Evolutionary conservation across 176 grass and related monocot genomes (phyloP), one percentile per base, ranked within the genome.

Genomic region (Secale cereale): DNA sequence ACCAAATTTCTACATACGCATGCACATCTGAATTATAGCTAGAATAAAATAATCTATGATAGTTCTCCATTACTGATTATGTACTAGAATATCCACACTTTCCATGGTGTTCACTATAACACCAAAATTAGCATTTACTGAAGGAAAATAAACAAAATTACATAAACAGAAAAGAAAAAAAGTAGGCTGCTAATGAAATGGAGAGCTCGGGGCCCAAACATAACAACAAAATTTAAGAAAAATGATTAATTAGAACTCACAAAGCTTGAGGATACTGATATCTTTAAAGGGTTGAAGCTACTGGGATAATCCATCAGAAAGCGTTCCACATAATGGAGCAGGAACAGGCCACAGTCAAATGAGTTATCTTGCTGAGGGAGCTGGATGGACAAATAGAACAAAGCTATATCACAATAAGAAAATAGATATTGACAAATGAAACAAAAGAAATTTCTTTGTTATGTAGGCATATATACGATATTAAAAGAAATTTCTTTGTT

Each of bases 321-420:
- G 71, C 50, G 86, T 54, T 99, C 97, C 71, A 94, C 92, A 82
- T 92, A 94, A 84, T 99, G 94, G 78, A 99, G 94, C 71, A 99
- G 77, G 80, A 97, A 99, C 69, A 99, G 82, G 46, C 97, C 97
- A 10, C 97, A 99, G 64, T 99, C 97, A 88, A 90, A 99, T 76
- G 91, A 97, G 85, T 99, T 99, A 78, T 99, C 97, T 83, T 99
- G 97, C 83, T 99, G 97, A 45, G 97, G 97, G 54, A 96, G 83
- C 97, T 99, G 83, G 26, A 88, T 22, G 59, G 65, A 83, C 29
- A 83, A 80, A 92, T 43, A 43, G 17, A 89, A 72, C 41, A 83
- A 22, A 76, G 66, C 26, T 78, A 65, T 27, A 76, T 83, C 52
- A 87, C 11, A 69, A 29, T 77, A 20, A 3, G 26, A 43, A 76